Percentiles rank a stretch among this genome's conserved stretches.
Evolutionary conservation across 2,329 filamentous ascomycete species (phyloP).

Genomic region (Fusarium pseudonygamai): DNA sequence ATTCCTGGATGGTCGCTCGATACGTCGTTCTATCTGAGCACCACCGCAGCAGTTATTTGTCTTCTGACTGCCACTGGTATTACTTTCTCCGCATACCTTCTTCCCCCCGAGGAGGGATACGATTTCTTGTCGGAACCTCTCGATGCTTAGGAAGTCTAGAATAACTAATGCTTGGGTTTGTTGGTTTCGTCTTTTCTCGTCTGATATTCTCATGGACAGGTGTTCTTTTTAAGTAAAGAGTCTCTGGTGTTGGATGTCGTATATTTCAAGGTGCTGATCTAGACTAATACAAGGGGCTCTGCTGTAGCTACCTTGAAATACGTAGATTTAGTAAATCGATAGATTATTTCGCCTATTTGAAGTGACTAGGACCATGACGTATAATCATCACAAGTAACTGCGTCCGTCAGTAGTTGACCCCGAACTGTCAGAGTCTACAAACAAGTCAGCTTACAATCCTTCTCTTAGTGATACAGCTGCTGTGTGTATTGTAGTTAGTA

Average conservation of each 20-base stretch:
- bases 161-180: background rate
- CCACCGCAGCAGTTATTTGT: slow-evolving; percentile 63
- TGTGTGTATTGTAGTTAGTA: background rate
- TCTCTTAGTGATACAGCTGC: background rate
- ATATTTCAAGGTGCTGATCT: background rate
- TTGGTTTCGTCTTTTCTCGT: background rate
- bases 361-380: background rate
- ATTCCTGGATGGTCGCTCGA: slow-evolving; percentile 83
- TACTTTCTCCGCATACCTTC: slow-evolving; percentile 70
- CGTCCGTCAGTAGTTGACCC: background rate
- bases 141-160: slow-evolving; percentile 56
- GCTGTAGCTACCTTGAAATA: background rate
- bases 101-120: slow-evolving; percentile 87
- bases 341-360: background rate
- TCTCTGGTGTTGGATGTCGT: background rate
- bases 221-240: slow-evolving; percentile 8
- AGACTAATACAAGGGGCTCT: slow-evolving; percentile 20
- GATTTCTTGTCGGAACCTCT: slow-evolving; percentile 68
- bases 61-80: slow-evolving; percentile 67
- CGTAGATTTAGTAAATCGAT: slow-evolving; percentile 3
- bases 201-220: background rate
- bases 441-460: background rate
- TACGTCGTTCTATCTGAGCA: slow-evolving; percentile 78
- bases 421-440: background rate
- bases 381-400: background rate